phyloP scores from a whole-genome alignment of 2,329 filamentous ascomycete species.

The Ceratocystiopsis brevicomis region DNA sequence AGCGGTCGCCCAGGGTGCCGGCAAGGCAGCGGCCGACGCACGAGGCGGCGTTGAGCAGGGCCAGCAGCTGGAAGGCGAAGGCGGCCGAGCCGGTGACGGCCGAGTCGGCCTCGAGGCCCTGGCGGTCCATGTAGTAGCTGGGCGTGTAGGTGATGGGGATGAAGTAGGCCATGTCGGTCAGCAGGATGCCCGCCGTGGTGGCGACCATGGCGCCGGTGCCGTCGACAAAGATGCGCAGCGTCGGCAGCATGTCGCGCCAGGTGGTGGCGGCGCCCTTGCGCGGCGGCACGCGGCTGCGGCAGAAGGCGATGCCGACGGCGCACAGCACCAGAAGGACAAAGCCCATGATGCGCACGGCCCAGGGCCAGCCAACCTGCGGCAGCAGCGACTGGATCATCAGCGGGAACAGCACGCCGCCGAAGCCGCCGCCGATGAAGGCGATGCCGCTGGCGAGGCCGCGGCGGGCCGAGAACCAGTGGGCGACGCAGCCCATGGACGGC shows the following conservation, averaged over 20 bases:
- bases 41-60: conserved; percentile 30
- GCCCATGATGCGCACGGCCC: background rate
- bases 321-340: background rate
- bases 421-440: background rate
- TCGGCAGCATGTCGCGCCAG: too few species aligned
- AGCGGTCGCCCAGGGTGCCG: conserved; percentile 25
- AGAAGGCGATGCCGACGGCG: background rate
- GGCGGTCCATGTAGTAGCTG: too few species aligned
- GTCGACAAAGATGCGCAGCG: background rate
- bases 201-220: background rate
- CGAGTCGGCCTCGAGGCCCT: background rate
- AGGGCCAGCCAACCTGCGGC: background rate
- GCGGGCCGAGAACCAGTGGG: background rate
- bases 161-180: too few species aligned
- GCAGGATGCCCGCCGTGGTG: too few species aligned
- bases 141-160: too few species aligned
- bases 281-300: background rate
- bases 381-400: background rate
- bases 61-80: background rate
- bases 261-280: too few species aligned
- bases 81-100: background rate
- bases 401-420: background rate
- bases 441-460: background rate
- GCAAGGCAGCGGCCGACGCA: conserved; percentile 27
- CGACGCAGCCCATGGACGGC: background rate